Evolutionary conservation across 73 alveolate genomes (phyloP).

Genomic region (Tetrahymena malaccensis): DNA sequence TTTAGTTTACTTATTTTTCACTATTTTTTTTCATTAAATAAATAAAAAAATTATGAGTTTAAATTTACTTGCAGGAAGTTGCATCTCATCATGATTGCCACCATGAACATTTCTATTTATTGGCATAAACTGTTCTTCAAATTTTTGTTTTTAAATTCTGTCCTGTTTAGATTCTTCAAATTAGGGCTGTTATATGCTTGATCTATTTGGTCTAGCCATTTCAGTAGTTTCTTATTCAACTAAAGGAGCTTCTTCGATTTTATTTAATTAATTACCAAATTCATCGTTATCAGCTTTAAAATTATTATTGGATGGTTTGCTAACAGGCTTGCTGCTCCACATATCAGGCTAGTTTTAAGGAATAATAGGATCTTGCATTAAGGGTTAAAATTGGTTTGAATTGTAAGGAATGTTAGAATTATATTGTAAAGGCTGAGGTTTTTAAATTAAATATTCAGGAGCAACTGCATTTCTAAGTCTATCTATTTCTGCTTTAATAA

Average conservation of each 20-base stretch:
- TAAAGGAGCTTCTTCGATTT: slow-evolving; percentile 6
- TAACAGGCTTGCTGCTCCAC: slow-evolving; percentile 6
- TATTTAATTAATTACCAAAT: background rate
- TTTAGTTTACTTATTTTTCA: slow-evolving; percentile 33
- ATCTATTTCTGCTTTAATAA: slow-evolving; percentile 93
- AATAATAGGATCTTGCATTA: background rate
- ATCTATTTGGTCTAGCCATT: background rate
- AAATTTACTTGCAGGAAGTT: background rate
- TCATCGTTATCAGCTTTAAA: background rate
- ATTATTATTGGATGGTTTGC: slow-evolving; percentile 10
- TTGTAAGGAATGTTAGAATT: background rate
- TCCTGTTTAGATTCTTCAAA: background rate
- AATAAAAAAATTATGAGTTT: background rate
- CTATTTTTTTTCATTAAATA: slow-evolving; percentile 2
- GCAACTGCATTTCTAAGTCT: slow-evolving; percentile 85
- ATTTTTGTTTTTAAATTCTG: background rate
- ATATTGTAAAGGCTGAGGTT: background rate
- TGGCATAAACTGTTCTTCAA: background rate
- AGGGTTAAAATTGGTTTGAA: slow-evolving; percentile 12
- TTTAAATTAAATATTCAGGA: slow-evolving; percentile 15
- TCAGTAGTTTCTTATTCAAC: background rate
- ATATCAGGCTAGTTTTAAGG: background rate
- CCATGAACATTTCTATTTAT: background rate
- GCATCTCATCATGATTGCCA: background rate
- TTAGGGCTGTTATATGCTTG: background rate